Percentiles rank a stretch among this genome's conserved stretches.
Evolutionary conservation across 1,284 basidiomycete species (phyloP).

Genomic region (Austroboletus niveus): DNA sequence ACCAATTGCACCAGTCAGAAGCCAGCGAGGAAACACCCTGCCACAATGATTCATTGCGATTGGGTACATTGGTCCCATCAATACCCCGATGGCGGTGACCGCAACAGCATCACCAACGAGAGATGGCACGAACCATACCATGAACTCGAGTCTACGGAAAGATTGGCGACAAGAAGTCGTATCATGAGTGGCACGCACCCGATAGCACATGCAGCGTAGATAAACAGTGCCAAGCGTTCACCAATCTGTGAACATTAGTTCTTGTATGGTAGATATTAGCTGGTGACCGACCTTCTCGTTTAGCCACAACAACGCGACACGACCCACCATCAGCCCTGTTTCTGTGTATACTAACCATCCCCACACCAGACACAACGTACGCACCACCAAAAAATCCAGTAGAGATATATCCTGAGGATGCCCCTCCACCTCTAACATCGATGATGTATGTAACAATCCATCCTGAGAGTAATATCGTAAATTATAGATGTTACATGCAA

Average conservation of each 20-base stretch:
- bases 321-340: constrained; percentile 28
- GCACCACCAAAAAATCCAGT: constrained; percentile 48
- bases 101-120: constrained; percentile 52
- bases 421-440: constrained; percentile 42
- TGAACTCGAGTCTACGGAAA: constrained; percentile 43
- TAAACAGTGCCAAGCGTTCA: constrained; percentile 19
- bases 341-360: neutral
- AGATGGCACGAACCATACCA: constrained; percentile 59
- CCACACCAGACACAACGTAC: neutral
- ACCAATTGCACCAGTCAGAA: constrained; percentile 50
- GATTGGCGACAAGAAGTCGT: neutral
- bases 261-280: neutral
- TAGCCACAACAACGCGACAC: constrained; percentile 24
- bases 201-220: constrained; percentile 33
- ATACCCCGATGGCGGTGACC: constrained; percentile 54
- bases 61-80: constrained; percentile 55
- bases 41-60: constrained; percentile 50
- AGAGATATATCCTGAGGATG: constrained; percentile 47
- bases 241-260: constrained; percentile 19
- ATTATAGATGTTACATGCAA: neutral
- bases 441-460: constrained; percentile 32
- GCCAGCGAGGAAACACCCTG: constrained; percentile 46
- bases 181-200: constrained; percentile 16
- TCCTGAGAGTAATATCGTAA: constrained; percentile 21
- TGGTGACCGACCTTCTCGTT: constrained; percentile 21